These are phyloP conservation scores for Theileria orientalis DNA, from an alignment of 169 alveolate genomes.

Conservation along the genomic window DNA sequence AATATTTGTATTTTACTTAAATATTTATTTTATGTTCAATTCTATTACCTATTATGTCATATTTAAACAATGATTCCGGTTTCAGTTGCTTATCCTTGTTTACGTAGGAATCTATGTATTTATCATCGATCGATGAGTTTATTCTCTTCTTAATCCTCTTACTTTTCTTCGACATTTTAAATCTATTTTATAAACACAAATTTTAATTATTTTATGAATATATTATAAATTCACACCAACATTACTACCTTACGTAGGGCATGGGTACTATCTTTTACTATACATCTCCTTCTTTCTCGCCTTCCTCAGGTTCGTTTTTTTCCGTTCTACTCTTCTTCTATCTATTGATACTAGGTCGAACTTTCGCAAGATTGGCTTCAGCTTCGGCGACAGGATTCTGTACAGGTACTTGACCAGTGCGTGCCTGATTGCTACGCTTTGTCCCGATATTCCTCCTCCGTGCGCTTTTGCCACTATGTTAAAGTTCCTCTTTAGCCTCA, in stretches of 20 bases:
- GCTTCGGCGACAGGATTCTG: slow-evolving; percentile 65
- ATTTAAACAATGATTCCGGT: not conserved
- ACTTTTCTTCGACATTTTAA: slow-evolving; percentile 10
- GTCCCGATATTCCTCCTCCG: slow-evolving; percentile 78
- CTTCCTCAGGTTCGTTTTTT: slow-evolving; percentile 64
- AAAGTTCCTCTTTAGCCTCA: slow-evolving; percentile 65
- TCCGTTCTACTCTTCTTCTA: slow-evolving; percentile 60
- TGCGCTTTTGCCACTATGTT: slow-evolving; percentile 69
- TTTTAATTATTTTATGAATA: not conserved
- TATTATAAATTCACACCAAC: not conserved
- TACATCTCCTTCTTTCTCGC: slow-evolving; percentile 66
- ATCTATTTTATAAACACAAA: not conserved
- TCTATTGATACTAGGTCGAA: slow-evolving; percentile 41
- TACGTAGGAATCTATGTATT: not conserved
- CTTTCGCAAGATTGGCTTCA: slow-evolving; percentile 53
- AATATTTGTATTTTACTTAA: too few species aligned
- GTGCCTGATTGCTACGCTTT: slow-evolving; percentile 75
- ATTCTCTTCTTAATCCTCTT: slow-evolving; percentile 4
- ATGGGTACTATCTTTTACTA: slow-evolving; percentile 38
- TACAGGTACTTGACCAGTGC: slow-evolving; percentile 70
- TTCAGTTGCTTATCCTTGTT: not conserved
- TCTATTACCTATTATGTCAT: not conserved
- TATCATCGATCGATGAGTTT: not conserved
- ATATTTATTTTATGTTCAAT: too few species aligned
- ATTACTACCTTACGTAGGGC: not conserved